Evolutionary conservation across 2,329 filamentous ascomycete species (phyloP), one percentile per base, ranked within the genome.

Genomic region (Elsinoe ampelina): DNA sequence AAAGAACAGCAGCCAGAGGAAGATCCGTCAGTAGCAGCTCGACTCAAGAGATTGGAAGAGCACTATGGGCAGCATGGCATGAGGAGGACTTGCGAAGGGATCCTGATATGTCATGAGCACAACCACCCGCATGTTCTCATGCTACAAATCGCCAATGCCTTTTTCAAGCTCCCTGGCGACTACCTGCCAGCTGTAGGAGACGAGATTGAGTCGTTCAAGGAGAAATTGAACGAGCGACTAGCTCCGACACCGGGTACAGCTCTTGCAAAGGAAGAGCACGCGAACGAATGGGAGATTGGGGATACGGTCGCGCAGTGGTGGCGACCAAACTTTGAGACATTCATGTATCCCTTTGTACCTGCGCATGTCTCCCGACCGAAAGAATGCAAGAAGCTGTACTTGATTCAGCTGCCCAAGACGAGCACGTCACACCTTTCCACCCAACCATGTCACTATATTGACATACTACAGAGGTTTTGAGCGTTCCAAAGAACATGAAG

Each of bases 401-500:
- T 97, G 61, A 95, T 98, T 63, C 89, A 95, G 70, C 77, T 98
- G 26, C 93, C 93, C 0, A 84, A 90, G 71, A 90, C 86, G 65
- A 97, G 90, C 95, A 80, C 60, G 77, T 83, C 30, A 13, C 4
- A 15, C n/a, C n/a, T 30, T 43, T 8, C 10, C 10, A 50, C 12
- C 19, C 39, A 3, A n/a, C 30, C 8, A 26, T 35, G 2, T 17
- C 11, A 26, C 12, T 1, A 32, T 13, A 7, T 47, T 58, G 22
- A 57, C 32, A 30, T n/a, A 1, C 20, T 52, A 57, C 70, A 95
- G 90, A 96, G 75, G 87, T 97, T 12, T 80, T 98, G 42, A 95
- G 88, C 66, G 93, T 98, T 7, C 93, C 93, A 0, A 98, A 98
- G 77, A 98, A 98, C 74, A 97, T 98, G 93, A 98, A 98, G 71